phyloP scores from a whole-genome alignment of 192 early-diverging fungal genomes.

The Haplosporangium gracile region DNA sequence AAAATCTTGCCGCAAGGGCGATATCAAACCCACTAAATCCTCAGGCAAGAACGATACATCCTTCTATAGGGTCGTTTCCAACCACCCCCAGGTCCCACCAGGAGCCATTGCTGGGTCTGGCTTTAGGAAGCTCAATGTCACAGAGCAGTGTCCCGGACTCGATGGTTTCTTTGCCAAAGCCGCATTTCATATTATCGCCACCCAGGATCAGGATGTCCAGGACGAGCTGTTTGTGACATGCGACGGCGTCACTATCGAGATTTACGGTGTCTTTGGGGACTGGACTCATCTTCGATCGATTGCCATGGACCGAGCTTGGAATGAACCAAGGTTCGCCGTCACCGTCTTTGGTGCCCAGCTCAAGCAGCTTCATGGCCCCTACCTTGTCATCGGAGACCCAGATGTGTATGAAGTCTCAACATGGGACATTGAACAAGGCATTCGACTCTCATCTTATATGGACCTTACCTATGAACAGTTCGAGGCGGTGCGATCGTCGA shows the following conservation, averaged over 20 bases:
- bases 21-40: not conserved
- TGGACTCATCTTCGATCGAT: not conserved
- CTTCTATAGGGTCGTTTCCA: not conserved
- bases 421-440: not conserved
- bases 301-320: not conserved
- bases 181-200: not conserved
- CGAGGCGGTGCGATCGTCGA: not conserved
- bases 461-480: not conserved
- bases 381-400: not conserved
- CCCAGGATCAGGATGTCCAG: not conserved
- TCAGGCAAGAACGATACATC: not conserved
- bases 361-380: not conserved
- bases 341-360: not conserved
- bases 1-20: not conserved
- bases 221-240: conserved; percentile 9
- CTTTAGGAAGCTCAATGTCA: not conserved
- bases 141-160: not conserved
- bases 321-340: not conserved
- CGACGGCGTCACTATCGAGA: not conserved
- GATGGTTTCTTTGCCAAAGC: not conserved
- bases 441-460: not conserved
- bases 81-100: not conserved
- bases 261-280: not conserved
- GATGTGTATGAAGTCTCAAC: not conserved
- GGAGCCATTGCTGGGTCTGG: not conserved